Evolutionary conservation across 2,329 filamentous ascomycete genomes (phyloP).

Genomic region (Ophiobolus disseminans): DNA sequence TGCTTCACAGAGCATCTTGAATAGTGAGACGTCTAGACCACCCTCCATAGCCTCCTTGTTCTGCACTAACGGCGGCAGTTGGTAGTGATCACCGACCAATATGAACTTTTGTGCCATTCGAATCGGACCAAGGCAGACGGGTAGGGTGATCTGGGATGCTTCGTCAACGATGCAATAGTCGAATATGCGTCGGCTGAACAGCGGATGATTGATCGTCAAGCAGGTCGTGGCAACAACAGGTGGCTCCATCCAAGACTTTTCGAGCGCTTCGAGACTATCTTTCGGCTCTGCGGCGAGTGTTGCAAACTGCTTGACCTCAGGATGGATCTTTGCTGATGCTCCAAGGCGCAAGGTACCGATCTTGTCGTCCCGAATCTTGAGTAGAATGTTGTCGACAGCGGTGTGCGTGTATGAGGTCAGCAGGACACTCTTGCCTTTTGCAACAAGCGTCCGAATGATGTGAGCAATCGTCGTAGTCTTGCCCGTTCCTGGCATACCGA

Average conservation of each 20-base stretch:
- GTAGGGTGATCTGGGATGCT: slow-evolving; percentile 94
- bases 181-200: slow-evolving; percentile 89
- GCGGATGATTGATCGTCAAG: slow-evolving; percentile 83
- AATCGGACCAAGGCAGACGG: slow-evolving; percentile 92
- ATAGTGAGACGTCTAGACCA: slow-evolving; percentile 89
- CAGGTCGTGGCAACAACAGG: slow-evolving; percentile 95
- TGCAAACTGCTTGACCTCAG: slow-evolving; percentile 85
- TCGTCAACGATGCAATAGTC: slow-evolving; percentile 99
- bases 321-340: slow-evolving; percentile 82
- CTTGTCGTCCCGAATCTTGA: slow-evolving; percentile 83
- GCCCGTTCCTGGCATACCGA: slow-evolving; percentile 97
- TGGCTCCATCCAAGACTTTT: slow-evolving; percentile 81
- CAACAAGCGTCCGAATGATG: slow-evolving; percentile 88
- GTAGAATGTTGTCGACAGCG: slow-evolving; percentile 94
- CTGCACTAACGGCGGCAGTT: slow-evolving; percentile 90
- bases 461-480: slow-evolving; percentile 99
- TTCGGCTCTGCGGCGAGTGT: slow-evolving; percentile 77
- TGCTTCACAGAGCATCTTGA: slow-evolving; percentile 88
- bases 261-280: slow-evolving; percentile 81
- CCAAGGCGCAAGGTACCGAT: slow-evolving; percentile 86
- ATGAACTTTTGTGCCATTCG: slow-evolving; percentile 92
- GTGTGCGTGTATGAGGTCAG: slow-evolving; percentile 97
- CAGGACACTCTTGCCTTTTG: slow-evolving; percentile 89
- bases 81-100: slow-evolving; percentile 94
- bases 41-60: slow-evolving; percentile 86